Evolutionary conservation across 176 grass and related monocot genomes (phyloP), one percentile per base, ranked within the genome.

Genomic region (Oryza longistaminata): DNA sequence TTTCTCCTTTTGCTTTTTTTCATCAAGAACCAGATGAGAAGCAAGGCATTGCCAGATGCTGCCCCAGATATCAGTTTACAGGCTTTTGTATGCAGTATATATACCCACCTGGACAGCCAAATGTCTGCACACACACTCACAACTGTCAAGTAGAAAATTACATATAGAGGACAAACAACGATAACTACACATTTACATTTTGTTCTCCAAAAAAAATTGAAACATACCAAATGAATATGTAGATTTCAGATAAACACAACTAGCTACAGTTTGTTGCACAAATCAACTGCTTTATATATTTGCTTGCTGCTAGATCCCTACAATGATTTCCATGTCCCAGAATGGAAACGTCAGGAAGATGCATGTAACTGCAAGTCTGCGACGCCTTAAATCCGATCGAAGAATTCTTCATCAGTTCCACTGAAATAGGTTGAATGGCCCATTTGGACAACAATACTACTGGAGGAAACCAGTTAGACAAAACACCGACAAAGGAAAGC

Each of bases 1-100:
- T 73, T 46, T 50, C 10, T 24, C 60, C 84, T 90, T 90, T 87
- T 0, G 80, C 79, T 87, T 90, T 90, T 49, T 15, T 24, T 15
- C 62, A 37, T 61, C 65, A 35, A 68, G 78, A 35, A 68, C 45
- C 35, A 61, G 26, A 68, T 66, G 34, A 21, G 62, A 90, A 83
- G 88, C 84, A 86, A 86, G 84, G 79, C 80, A 83, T 82, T 83
- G 58, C 19, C 19, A n/a, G 53, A 58, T 58, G 7, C 17, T 49
- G 52, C 1, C 79, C 6, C 48, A 15, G 55, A 70, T 22, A 44
- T 37, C 26, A 25, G 71, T 4, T 74, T 27, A 11, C 6, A 3
- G 46, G n/a, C 74, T 73, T 48, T 37, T 7, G 0, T 4, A 11
- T 35, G 11, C 21, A 45, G 26, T 86, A 79, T 90, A 79, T 83